Evolutionary conservation across 371 early-diverging fungal species (phyloP).

Genomic region (Syncephalis fuscata): DNA sequence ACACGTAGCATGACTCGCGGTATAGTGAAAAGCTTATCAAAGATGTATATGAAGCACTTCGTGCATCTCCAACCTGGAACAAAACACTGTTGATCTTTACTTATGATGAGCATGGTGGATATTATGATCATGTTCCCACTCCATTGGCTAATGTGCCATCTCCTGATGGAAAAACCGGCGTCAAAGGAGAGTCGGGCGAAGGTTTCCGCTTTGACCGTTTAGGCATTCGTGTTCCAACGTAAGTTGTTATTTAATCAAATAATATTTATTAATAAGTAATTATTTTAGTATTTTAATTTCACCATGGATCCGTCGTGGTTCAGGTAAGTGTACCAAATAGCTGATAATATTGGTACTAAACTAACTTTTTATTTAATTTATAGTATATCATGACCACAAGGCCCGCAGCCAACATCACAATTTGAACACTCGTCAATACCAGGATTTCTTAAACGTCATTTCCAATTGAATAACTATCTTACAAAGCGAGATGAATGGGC

Average conservation of each 20-base stretch:
- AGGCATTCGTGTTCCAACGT: conserved; percentile 28
- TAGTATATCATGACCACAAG: conserved; percentile 12
- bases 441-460: conserved; percentile 19
- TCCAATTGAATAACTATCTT: conserved; percentile 9
- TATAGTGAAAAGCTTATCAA: too few relatives aligned
- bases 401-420: conserved; percentile 10
- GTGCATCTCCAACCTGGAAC: conserved; percentile 18
- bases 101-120: conserved; percentile 12
- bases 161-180: conserved; percentile 13
- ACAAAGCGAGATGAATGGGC: conserved; percentile 16
- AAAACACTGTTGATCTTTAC: conserved; percentile 15
- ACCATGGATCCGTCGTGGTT: conserved; percentile 21
- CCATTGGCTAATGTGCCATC: conserved; percentile 8
- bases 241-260: too few relatives aligned
- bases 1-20: too few relatives aligned
- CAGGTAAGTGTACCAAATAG: background rate
- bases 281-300: conserved; percentile 15
- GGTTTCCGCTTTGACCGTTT: conserved; percentile 14
- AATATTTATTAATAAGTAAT: too few relatives aligned
- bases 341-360: too few relatives aligned
- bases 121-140: conserved; percentile 3
- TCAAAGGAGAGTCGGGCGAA: background rate
- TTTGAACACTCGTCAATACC: conserved; percentile 26
- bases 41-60: conserved; percentile 4
- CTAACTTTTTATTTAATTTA: too few relatives aligned